Conservation (phyloP, 139 green algal species). For the Monoraphidium neglectum region DNA sequence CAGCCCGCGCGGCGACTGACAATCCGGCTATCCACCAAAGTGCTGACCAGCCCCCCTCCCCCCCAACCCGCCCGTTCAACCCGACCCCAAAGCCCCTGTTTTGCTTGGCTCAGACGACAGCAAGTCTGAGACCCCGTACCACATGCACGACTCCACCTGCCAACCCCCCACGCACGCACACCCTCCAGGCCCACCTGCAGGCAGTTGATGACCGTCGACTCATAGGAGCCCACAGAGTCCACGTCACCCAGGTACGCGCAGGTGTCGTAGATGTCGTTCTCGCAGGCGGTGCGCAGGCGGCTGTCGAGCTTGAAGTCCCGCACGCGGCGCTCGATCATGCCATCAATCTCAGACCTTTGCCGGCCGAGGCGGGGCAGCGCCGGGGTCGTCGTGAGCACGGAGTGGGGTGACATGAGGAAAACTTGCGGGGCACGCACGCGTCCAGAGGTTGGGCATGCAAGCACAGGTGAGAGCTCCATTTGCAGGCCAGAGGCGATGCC, state of each 20-base stretch:
- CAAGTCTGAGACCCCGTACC: no score
- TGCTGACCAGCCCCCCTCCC: no score
- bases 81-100: no score
- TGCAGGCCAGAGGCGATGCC: no score
- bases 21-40: no score
- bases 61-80: no score
- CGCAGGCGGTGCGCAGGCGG: constrained; percentile 47
- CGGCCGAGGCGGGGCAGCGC: constrained; percentile 26
- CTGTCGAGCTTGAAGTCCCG: constrained; percentile 76
- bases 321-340: constrained; percentile 68
- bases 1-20: no score
- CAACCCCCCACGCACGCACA: neutral
- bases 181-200: constrained; percentile 31
- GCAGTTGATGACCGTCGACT: constrained; percentile 54
- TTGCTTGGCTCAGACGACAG: neutral
- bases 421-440: no score
- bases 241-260: constrained; percentile 49
- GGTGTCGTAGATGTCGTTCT: constrained; percentile 47
- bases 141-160: no score
- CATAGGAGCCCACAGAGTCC: constrained; percentile 46
- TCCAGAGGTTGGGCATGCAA: no score
- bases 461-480: no score
- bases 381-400: constrained; percentile 3
- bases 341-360: constrained; percentile 59
- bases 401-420: no score